These are phyloP conservation scores for Suillus paluster DNA, from an alignment of 768 basidiomycete genomes.

Conservation along the genomic window DNA sequence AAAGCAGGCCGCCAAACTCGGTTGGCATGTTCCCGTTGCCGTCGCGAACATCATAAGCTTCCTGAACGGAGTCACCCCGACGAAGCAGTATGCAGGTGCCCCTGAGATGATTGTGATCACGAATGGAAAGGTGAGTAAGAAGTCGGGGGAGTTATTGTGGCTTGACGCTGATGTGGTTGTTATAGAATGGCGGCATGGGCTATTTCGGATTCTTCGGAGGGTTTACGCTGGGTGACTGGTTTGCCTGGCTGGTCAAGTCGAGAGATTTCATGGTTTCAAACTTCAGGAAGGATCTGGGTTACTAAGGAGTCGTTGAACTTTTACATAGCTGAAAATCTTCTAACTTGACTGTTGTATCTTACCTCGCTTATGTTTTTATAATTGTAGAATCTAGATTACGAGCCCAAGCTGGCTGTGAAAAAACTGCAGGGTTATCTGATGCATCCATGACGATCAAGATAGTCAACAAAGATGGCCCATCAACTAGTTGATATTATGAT, in stretches of 20 bases:
- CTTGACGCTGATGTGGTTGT: conserved; percentile 11
- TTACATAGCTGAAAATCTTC: not conserved
- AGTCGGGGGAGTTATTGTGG: conserved; percentile 5
- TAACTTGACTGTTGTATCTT: not conserved
- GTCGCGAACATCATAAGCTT: conserved; percentile 53
- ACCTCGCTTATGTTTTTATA: not conserved
- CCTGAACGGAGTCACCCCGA: conserved; percentile 39
- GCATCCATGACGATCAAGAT: not conserved
- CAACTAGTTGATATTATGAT: not conserved
- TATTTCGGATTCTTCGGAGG: conserved; percentile 50
- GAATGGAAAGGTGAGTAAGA: conserved; percentile 52
- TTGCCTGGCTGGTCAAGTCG: conserved; percentile 47
- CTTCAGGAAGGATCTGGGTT: conserved; percentile 34
- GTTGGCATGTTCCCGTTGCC: conserved; percentile 48
- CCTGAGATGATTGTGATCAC: conserved; percentile 58
- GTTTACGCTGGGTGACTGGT: conserved; percentile 48
- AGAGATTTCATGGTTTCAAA: conserved; percentile 30
- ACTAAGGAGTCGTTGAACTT: conserved; percentile 15
- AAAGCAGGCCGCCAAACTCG: conserved; percentile 57
- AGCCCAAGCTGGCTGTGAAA: not conserved
- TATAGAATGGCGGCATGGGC: conserved; percentile 43
- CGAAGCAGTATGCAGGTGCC: conserved; percentile 52
- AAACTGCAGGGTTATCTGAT: not conserved
- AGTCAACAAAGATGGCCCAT: not conserved
- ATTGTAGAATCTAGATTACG: not conserved